Conservation (phyloP, 2,329 filamentous ascomycete species). For the Neonectria neomacrospora region DNA sequence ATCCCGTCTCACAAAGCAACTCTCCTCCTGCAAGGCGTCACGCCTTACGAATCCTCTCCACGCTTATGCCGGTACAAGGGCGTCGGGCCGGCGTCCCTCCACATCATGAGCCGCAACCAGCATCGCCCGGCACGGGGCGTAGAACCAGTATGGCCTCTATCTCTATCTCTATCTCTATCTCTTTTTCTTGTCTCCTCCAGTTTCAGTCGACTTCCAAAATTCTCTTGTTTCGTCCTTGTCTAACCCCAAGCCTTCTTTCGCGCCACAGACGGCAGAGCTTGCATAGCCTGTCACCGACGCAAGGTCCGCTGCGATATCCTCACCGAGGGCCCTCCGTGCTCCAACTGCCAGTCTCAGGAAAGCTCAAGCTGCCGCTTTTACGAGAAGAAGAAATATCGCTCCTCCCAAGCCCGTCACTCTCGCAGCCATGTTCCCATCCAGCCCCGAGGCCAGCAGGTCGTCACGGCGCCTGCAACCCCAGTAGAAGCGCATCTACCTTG, state of each 20-base stretch:
- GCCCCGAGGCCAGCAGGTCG: conserved; percentile 54
- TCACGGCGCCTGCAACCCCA: conserved; percentile 41
- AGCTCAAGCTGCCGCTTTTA: conserved; percentile 58
- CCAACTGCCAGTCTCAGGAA: conserved; percentile 57
- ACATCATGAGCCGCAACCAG: neutral
- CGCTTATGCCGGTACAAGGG: conserved; percentile 14
- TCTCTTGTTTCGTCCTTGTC: neutral
- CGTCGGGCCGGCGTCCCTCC: conserved; percentile 6
- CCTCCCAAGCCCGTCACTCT: conserved; percentile 47
- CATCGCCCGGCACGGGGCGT: conserved; percentile 5
- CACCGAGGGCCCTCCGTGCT: conserved; percentile 58
- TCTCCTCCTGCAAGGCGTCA: neutral
- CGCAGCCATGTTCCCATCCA: conserved; percentile 53
- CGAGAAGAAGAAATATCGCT: conserved; percentile 58
- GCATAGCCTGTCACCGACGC: conserved; percentile 60
- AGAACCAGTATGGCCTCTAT: conserved; percentile 21
- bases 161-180: neutral
- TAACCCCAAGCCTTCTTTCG: neutral
- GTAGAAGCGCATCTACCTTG: conserved; percentile 24
- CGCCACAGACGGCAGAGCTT: conserved; percentile 52
- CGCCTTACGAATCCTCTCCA: conserved; percentile 3
- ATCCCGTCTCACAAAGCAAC: neutral
- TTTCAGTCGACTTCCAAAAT: neutral
- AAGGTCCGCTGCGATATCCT: conserved; percentile 64
- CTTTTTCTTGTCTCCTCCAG: neutral